Evolutionary conservation across 768 basidiomycete species (phyloP).

Genomic region (Steccherinum ochraceum): DNA sequence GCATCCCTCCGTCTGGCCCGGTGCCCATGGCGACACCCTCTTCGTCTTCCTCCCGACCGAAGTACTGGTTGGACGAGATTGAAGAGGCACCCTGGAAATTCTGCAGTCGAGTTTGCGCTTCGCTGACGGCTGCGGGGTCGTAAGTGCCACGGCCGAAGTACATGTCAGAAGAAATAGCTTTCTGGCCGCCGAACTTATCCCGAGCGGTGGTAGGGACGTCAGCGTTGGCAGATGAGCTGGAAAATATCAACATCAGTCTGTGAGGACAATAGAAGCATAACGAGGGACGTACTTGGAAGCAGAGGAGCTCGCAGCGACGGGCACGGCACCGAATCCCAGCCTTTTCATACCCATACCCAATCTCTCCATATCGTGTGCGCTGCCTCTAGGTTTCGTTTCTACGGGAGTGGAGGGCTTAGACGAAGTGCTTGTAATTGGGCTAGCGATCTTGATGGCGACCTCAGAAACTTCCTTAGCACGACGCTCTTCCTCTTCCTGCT

Average conservation of each 20-base stretch:
- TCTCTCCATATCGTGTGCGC: slow-evolving; percentile 45
- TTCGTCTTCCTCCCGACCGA: slow-evolving; percentile 78
- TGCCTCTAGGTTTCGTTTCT: slow-evolving; percentile 31
- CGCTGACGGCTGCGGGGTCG: slow-evolving; percentile 61
- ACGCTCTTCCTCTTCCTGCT: slow-evolving; percentile 77
- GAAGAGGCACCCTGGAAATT: slow-evolving; percentile 88
- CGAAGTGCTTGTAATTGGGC: slow-evolving; percentile 23
- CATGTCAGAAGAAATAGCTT: slow-evolving; percentile 97
- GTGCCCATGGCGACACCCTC: slow-evolving; percentile 38
- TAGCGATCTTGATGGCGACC: slow-evolving; percentile 17
- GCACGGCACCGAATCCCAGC: slow-evolving; percentile 82
- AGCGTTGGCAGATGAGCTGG: slow-evolving; percentile 30
- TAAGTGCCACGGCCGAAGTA: slow-evolving; percentile 90
- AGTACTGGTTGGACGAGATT: slow-evolving; percentile 95
- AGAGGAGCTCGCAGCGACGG: slow-evolving; percentile 34
- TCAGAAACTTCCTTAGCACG: slow-evolving; percentile 47
- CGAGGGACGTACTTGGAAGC: neutral
- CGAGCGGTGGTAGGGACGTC: slow-evolving; percentile 76
- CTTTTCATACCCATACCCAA: slow-evolving; percentile 68
- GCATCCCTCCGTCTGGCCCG: slow-evolving; percentile 49
- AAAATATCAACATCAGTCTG: neutral
- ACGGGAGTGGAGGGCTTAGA: slow-evolving; percentile 20
- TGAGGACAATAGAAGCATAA: neutral
- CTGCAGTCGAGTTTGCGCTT: slow-evolving; percentile 78
- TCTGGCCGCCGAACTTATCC: slow-evolving; percentile 88